A percentile compares a stretch with the other conserved stretches of the same genome.
Evolutionary conservation across 441 rosid species (phyloP).

Genomic region (Populus hybrid): DNA sequence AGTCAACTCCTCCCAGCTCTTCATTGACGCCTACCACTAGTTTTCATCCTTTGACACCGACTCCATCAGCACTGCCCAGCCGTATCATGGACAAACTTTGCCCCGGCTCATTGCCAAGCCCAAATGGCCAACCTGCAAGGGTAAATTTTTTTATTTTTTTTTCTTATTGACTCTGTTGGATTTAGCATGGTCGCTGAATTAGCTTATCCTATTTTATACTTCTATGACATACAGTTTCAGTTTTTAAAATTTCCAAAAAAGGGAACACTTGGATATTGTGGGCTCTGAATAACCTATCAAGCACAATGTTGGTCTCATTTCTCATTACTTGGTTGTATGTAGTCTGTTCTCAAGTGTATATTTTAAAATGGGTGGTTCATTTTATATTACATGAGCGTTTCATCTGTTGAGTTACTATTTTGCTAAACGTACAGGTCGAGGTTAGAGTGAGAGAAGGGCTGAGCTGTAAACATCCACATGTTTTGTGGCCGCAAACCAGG

Average conservation of each 20-base stretch:
- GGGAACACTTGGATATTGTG: background rate
- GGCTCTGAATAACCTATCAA: background rate
- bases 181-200: background rate
- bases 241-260: background rate
- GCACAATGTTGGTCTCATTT: background rate
- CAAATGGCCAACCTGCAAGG: conserved; percentile 67
- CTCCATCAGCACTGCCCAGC: conserved; percentile 50
- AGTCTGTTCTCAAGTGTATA: background rate
- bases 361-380: no score
- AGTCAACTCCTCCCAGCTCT: conserved; percentile 51
- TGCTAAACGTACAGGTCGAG: conserved; percentile 44
- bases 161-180: background rate
- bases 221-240: background rate
- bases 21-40: conserved; percentile 47
- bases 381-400: background rate
- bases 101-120: conserved; percentile 53
- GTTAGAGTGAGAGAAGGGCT: conserved; percentile 65
- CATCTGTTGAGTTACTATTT: background rate
- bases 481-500: no score
- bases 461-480: conserved; percentile 87
- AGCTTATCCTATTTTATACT: background rate
- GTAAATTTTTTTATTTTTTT: conserved; percentile 25
- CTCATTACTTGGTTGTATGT: background rate
- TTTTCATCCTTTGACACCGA: conserved; percentile 64
- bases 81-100: conserved; percentile 63